These are phyloP conservation scores for Terana coerulea DNA, from an alignment of 768 basidiomycete species.

Conservation along the genomic window DNA sequence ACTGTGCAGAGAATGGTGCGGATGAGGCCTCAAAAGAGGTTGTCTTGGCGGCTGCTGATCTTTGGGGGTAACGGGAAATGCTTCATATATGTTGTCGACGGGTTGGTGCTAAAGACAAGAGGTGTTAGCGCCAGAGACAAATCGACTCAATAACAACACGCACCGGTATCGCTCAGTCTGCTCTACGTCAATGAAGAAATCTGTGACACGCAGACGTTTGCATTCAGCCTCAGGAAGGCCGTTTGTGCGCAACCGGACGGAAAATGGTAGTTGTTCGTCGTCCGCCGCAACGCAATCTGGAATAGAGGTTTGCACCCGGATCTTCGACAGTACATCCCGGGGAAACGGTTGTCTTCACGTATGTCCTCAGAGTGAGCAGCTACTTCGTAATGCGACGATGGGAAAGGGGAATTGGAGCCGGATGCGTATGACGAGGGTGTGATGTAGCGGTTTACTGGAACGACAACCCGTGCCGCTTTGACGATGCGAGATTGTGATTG, in stretches of 20 bases:
- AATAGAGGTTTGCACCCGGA: slow-evolving; percentile 62
- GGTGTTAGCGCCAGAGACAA: too few species aligned
- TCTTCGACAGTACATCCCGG: slow-evolving; percentile 50
- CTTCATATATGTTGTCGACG: slow-evolving; percentile 37
- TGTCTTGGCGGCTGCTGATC: slow-evolving; percentile 60
- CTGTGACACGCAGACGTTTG: slow-evolving; percentile 51
- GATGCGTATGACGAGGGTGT: slow-evolving; percentile 32
- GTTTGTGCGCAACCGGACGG: slow-evolving; percentile 57
- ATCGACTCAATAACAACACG: too few species aligned
- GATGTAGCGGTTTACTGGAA: slow-evolving; percentile 54
- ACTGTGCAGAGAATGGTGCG: slow-evolving; percentile 42
- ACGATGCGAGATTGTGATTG: slow-evolving; percentile 40
- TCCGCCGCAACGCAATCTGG: slow-evolving; percentile 51
- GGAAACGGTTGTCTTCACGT: slow-evolving; percentile 16
- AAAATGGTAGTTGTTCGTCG: slow-evolving; percentile 47
- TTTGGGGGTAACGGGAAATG: slow-evolving; percentile 53
- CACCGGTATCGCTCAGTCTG: slow-evolving; percentile 71
- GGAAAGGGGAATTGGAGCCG: slow-evolving; percentile 31
- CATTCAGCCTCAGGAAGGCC: slow-evolving; percentile 46
- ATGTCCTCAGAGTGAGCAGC: slow-evolving; percentile 7
- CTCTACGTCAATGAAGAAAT: slow-evolving; percentile 51
- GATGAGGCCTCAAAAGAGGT: slow-evolving; percentile 54
- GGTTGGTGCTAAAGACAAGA: slow-evolving; percentile 38
- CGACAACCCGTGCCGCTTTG: slow-evolving; percentile 34
- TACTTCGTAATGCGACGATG: slow-evolving; percentile 27